Evolutionary conservation across 2,329 filamentous ascomycete species (phyloP), one percentile per base, ranked within the genome.

Genomic region (Neonectria hederae): DNA sequence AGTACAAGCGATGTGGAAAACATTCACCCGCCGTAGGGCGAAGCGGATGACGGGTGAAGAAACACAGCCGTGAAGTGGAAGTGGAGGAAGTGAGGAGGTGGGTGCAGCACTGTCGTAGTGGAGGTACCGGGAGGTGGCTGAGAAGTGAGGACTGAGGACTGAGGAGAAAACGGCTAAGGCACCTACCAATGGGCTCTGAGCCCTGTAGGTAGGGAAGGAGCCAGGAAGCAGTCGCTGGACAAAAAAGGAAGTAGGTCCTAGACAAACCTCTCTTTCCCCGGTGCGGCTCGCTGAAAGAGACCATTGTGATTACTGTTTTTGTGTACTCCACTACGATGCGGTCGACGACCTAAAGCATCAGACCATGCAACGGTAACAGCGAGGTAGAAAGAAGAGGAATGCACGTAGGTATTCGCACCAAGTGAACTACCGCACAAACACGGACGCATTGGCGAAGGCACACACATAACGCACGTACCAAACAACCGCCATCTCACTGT

Each of bases 251-350:
- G 59, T 71, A 68, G 70, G 57, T 66, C 72, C 70, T 64, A 22
- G 59, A 63, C 70, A 68, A 60, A 69, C 59, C 65, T 62, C 63
- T 65, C 58, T 48, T 65, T 53, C 67, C 49, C 68, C 62, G 64
- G 70, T 69, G 70, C 70, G 72, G 65, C 69, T 74, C 69, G 69
- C 72, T 69, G 69, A 68, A 73, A 72, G 48, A 55, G 71, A 28
- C 10, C 9, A 28, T 7, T 28, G 10, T 28, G 28, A 28, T 28
- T 28, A 28, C 28, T 28, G 8, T 9, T 28, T 28, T 28, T 10
- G 28, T 28, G 28, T 28, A 28, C 28, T 28, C 28, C 28, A 28
- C 28, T 28, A 28, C 28, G 9, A 28, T 9, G 28, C 28, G 28
- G 28, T 28, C 28, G 70, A 63, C 49, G 19, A 35, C 13, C 54